Evolutionary conservation across 2,329 filamentous ascomycete genomes (phyloP).

Genomic region (Sordariomycetes sp.): DNA sequence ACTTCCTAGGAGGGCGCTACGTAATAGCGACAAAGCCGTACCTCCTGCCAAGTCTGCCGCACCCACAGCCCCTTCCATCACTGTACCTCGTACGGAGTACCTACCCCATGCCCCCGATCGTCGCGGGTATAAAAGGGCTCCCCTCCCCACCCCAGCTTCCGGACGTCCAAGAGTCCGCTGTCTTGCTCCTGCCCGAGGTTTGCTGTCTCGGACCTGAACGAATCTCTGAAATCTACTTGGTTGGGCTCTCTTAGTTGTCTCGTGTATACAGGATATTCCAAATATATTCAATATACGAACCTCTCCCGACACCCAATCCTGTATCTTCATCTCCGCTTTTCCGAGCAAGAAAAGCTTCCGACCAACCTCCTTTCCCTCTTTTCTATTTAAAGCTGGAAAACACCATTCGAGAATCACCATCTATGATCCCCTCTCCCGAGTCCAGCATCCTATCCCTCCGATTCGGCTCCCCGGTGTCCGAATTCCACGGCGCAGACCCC

Average conservation of each 20-base stretch:
- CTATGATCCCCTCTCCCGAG: constrained; percentile 2
- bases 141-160: not conserved
- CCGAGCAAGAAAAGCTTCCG: not conserved
- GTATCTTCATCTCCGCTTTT: not conserved
- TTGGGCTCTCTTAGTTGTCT: not conserved
- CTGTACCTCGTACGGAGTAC: not conserved
- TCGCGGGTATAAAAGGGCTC: not conserved
- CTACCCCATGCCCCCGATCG: not conserved
- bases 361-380: not conserved
- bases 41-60: not conserved
- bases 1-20: not conserved
- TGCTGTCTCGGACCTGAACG: not conserved
- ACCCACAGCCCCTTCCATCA: not conserved
- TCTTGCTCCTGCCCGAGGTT: not conserved
- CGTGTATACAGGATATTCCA: not conserved
- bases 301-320: not conserved
- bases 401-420: not conserved
- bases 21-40: not conserved
- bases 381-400: not conserved
- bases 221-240: not conserved
- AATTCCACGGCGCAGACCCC: constrained; percentile 3
- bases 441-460: not conserved
- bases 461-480: not conserved
- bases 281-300: not conserved
- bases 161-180: not conserved